Conservation (phyloP, 441 rosid species). For the Aleurites moluccanus region DNA sequence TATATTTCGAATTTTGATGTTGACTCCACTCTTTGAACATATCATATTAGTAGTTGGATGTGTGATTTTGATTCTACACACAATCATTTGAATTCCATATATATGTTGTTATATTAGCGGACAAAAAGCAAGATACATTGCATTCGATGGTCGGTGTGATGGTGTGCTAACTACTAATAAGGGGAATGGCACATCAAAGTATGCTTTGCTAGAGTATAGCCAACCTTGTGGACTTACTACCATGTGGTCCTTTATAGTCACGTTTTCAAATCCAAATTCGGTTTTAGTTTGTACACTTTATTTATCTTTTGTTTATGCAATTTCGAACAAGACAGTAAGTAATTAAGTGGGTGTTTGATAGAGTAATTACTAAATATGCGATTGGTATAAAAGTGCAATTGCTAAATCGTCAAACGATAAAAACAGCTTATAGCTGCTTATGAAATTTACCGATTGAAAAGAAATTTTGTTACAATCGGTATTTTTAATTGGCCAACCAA, state of each 20-base stretch:
- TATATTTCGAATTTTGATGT: no score
- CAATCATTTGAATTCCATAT: neutral
- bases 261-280: constrained; percentile 1
- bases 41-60: neutral
- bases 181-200: no score
- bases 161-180: neutral
- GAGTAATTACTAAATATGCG: no score
- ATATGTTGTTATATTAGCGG: neutral
- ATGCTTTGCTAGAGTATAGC: neutral
- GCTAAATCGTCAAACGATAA: no score
- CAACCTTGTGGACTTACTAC: neutral
- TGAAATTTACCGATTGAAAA: no score
- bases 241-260: neutral
- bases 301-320: neutral
- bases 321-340: neutral
- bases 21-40: no score
- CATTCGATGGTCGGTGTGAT: neutral
- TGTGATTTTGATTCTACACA: constrained; percentile 1
- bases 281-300: neutral
- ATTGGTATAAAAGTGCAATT: no score
- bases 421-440: no score
- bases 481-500: no score
- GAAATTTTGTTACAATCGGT: no score
- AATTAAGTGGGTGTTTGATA: no score
- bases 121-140: neutral